Percentiles rank a stretch among this genome's conserved stretches.
Evolutionary conservation across 257 asterid genomes (phyloP).

Genomic region (Solanum virginianum): DNA sequence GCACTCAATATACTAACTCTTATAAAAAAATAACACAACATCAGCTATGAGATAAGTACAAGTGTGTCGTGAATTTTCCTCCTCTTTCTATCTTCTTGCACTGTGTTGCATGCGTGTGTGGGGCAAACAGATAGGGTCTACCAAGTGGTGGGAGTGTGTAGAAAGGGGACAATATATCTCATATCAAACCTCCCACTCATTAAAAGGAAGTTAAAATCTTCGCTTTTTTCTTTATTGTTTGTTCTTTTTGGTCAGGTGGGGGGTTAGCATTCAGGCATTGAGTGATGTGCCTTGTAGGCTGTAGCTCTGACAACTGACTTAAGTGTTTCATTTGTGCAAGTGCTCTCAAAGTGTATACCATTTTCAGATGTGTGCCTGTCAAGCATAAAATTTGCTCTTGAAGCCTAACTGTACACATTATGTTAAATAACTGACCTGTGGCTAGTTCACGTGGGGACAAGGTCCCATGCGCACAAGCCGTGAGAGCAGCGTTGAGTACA

Average conservation of each 20-base stretch:
- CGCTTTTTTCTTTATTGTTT: background rate
- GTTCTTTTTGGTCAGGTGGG: background rate
- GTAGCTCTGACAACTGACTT: background rate
- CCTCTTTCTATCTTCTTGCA: background rate
- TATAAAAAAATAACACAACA: background rate
- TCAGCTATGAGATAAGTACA: background rate
- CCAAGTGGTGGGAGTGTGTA: background rate
- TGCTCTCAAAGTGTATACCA: background rate
- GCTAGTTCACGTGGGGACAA: conserved; percentile 92
- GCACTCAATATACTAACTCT: background rate
- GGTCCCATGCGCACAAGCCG: conserved; percentile 87
- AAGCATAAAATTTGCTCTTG: background rate
- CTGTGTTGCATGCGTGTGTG: background rate
- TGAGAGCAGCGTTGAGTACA: conserved; percentile 92
- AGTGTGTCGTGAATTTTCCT: background rate
- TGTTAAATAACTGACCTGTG: conserved; percentile 43
- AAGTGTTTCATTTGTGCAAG: background rate
- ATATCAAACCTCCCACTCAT: background rate
- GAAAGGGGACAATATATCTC: background rate
- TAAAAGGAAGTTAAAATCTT: background rate
- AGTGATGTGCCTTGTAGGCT: background rate
- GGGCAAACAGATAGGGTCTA: background rate
- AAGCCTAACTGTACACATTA: background rate
- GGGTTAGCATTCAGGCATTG: background rate
- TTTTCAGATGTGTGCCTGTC: background rate